Percentiles rank a stretch among this genome's conserved stretches.
These are phyloP conservation scores for Ammopiptanthus mongolicus DNA, from an alignment of 306 rosid genomes.

Conservation along the genomic window DNA sequence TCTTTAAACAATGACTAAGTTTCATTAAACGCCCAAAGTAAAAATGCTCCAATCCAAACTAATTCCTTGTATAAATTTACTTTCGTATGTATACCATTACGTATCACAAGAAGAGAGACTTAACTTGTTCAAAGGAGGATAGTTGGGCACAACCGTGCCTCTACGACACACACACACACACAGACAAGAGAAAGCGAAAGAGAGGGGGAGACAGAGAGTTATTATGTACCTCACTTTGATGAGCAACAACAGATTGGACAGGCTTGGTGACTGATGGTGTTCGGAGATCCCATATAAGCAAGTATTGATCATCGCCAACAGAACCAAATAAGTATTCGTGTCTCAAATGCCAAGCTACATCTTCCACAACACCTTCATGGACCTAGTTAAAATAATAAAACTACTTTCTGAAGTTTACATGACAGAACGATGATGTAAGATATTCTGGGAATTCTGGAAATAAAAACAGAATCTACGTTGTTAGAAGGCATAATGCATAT, in stretches of 20 bases:
- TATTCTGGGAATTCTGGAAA: background rate
- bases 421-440: background rate
- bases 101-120: background rate
- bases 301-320: slow-evolving; percentile 93
- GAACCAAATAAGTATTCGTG: slow-evolving; percentile 97
- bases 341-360: slow-evolving; percentile 99
- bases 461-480: background rate
- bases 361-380: slow-evolving; percentile 98
- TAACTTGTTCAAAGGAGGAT: background rate
- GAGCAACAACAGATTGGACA: slow-evolving; percentile 89
- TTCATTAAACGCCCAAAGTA: background rate
- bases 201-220: background rate
- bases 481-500: background rate
- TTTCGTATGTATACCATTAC: background rate
- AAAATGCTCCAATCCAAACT: background rate
- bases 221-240: slow-evolving; percentile 79
- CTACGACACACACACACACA: background rate
- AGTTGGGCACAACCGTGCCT: background rate
- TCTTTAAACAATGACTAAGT: background rate
- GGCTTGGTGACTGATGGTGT: slow-evolving; percentile 81
- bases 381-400: slow-evolving; percentile 39
- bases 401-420: background rate
- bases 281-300: slow-evolving; percentile 92
- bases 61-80: background rate
- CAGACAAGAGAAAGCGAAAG: background rate